Evolutionary conservation across 1,284 basidiomycete species (phyloP).

Genomic region (Cutaneotrichosporon cavernicola): DNA sequence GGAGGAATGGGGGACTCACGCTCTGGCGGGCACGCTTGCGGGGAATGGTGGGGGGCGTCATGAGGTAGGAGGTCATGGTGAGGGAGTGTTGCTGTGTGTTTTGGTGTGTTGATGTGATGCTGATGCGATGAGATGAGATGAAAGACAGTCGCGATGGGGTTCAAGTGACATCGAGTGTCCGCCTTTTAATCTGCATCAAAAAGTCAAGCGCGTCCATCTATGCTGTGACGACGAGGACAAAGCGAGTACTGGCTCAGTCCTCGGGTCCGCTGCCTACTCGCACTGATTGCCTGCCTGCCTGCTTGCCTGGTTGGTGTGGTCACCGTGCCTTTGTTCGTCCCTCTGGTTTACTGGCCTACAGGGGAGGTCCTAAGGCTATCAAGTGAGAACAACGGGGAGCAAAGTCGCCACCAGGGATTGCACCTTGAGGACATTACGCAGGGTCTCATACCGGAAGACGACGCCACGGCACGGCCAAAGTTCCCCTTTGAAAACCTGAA

Average conservation of each 20-base stretch:
- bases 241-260: not conserved
- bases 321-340: not conserved
- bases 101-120: not conserved
- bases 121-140: slow-evolving; percentile 6
- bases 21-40: slow-evolving; percentile 9
- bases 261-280: too few relatives aligned
- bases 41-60: slow-evolving; percentile 7
- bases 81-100: not conserved
- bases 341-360: not conserved
- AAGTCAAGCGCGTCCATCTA: not conserved
- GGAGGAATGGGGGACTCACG: not conserved
- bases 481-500: not conserved
- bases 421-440: not conserved
- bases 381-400: not conserved
- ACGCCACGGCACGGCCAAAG: not conserved
- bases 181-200: not conserved
- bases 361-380: not conserved
- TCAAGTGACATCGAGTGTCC: not conserved
- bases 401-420: not conserved
- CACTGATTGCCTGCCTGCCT: not conserved
- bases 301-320: too few relatives aligned
- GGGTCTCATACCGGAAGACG: not conserved
- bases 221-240: slow-evolving; percentile 1
- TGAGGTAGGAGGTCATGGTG: slow-evolving; percentile 9
- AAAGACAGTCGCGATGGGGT: slow-evolving; percentile 9